phyloP scores from a whole-genome alignment of 2,329 filamentous ascomycete species.

The Alternaria atra region DNA sequence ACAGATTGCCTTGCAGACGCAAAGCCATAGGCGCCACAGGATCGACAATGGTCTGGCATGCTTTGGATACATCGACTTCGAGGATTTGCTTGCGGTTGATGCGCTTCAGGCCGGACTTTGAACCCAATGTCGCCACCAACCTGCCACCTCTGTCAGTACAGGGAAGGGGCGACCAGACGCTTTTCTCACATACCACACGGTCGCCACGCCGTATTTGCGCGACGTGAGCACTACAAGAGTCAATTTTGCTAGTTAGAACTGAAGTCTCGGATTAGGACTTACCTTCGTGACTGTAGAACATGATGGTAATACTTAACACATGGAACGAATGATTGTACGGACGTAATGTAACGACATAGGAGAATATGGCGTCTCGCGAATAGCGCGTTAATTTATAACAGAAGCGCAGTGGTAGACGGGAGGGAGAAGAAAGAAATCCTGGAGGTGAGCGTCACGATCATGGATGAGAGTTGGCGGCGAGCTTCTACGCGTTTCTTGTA shows the following conservation, averaged over 20 bases:
- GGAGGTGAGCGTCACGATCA: constrained; percentile 7
- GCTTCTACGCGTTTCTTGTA: constrained; percentile 24
- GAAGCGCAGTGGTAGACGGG: not conserved
- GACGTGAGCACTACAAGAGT: constrained; percentile 74
- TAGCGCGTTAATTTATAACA: not conserved
- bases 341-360: constrained; percentile 9
- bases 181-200: constrained; percentile 76
- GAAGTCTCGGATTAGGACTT: constrained; percentile 44
- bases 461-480: constrained; percentile 21
- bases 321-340: constrained; percentile 2
- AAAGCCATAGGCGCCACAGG: constrained; percentile 88
- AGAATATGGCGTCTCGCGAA: constrained; percentile 1
- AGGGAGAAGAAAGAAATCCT: not conserved
- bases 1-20: constrained; percentile 85
- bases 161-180: not conserved
- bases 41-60: constrained; percentile 86
- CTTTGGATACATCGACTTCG: constrained; percentile 84
- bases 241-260: constrained; percentile 23
- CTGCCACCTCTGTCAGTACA: constrained; percentile 59
- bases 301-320: constrained; percentile 54
- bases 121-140: constrained; percentile 89
- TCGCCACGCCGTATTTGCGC: constrained; percentile 89
- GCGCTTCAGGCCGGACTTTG: constrained; percentile 73
- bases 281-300: constrained; percentile 99
- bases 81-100: constrained; percentile 87